Conservation (phyloP, 2,329 filamentous ascomycete species). For the Fusarium nygamai region DNA sequence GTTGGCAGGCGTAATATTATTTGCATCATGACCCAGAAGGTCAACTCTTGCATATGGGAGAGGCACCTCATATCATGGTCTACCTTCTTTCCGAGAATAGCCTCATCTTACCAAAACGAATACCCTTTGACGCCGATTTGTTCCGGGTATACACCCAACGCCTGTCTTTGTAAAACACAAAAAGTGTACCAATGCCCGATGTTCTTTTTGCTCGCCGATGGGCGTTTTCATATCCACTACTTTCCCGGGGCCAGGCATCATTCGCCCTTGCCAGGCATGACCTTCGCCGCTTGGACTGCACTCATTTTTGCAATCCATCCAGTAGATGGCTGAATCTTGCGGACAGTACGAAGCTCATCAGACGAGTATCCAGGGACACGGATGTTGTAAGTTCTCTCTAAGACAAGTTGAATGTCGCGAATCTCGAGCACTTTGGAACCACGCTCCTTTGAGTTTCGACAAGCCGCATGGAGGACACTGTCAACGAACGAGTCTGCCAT, state of each 20-base stretch:
- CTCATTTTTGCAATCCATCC: slow-evolving; percentile 98
- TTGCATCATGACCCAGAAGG: neutral
- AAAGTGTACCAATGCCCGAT: neutral
- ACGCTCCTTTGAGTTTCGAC: slow-evolving; percentile 91
- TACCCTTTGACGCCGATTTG: slow-evolving; percentile 29
- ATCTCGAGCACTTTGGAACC: slow-evolving; percentile 91
- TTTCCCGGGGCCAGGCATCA: slow-evolving; percentile 36
- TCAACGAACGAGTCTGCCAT: slow-evolving; percentile 97
- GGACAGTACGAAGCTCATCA: slow-evolving; percentile 92
- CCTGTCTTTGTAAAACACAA: slow-evolving; percentile 20
- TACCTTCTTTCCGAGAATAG: neutral
- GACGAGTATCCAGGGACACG: slow-evolving; percentile 93
- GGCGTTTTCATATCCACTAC: neutral
- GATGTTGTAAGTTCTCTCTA: slow-evolving; percentile 89
- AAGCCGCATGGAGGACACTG: slow-evolving; percentile 85
- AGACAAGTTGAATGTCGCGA: slow-evolving; percentile 82
- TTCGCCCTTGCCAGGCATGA: slow-evolving; percentile 70
- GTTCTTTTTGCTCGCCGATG: neutral
- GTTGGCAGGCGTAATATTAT: neutral
- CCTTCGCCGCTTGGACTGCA: slow-evolving; percentile 93
- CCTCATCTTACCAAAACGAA: neutral
- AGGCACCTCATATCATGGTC: neutral
- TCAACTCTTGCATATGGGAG: neutral
- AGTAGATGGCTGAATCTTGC: slow-evolving; percentile 88
- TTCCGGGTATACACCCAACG: slow-evolving; percentile 41